Base-by-base conservation (phyloP, 108 stramenopile genomes). In the Fragilaria radians region DNA sequence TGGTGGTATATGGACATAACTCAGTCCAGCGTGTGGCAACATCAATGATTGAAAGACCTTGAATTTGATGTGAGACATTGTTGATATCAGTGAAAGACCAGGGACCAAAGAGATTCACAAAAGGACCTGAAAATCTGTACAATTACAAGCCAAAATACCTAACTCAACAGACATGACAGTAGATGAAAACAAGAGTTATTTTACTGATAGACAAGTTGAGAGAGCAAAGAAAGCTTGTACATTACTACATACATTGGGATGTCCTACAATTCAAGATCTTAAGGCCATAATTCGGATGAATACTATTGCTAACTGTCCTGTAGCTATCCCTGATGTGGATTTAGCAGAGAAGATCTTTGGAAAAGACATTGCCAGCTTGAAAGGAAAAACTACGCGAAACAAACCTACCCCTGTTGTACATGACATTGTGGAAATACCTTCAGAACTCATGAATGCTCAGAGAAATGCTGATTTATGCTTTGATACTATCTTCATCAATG, bases 401-500 rank as follows among this genome's bases (percentile, higher is more conserved):
- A 52, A 32, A 26, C 72, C 72, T 0, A 18, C 24, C 1, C 23
- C 46, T 19, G 67, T 74, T 5, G 33, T 26, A n/a, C n/a, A 59
- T 2, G 64, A 69, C 1, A 34, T 59, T 19, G 23, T 58, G 0
- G 19, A 36, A 18, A 70, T 70, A 1, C 73, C 67, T 3, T 25
- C 31, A 27, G 27, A 46, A 4, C 45, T 64, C 5, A n/a, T 52
- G 9, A 32, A 36, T n/a, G 2, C 32, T 5, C 50, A 73, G n/a
- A 27, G 53, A 7, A 9, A 65, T 1, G 60, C 77, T 4, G 59
- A 53, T 26, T 30, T 80, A 33, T 27, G 30, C 24, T 42, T 61
- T 3, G 74, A 80, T 47, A 59, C 50, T 28, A 60, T 80, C 36
- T 55, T 64, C 29, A 71, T 76, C 4, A 76, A 80, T 32, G 71